Conservation (phyloP, 768 basidiomycete species). For the Xanthoconium stramineum region DNA sequence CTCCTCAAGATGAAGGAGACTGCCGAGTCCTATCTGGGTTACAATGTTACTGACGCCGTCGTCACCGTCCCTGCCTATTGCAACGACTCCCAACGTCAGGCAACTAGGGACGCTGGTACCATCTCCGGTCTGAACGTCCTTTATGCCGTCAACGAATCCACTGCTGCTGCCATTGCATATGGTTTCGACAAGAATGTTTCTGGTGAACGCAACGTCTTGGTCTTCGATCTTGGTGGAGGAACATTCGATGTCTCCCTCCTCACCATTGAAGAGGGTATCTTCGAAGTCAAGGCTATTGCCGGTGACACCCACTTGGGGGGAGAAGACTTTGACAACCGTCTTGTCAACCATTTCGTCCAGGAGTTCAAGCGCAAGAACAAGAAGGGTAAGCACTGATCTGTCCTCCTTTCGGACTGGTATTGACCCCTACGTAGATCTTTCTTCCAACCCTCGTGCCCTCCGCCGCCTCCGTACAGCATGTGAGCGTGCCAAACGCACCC, state of each 20-base stretch:
- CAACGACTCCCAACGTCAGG: conserved; percentile 99
- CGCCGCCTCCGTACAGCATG: conserved; percentile 97
- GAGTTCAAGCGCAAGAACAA: conserved; percentile 99
- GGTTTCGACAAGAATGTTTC: conserved; percentile 93
- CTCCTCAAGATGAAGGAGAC: conserved; percentile 94
- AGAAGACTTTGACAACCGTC: conserved; percentile 97
- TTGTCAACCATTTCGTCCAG: conserved; percentile 95
- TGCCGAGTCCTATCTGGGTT: conserved; percentile 89
- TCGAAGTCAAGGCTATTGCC: conserved; percentile 97
- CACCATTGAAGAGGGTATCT: conserved; percentile 96
- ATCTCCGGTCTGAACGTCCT: conserved; percentile 94
- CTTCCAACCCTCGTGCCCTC: conserved; percentile 89
- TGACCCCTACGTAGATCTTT: conserved; percentile 57
- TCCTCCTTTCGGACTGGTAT: neutral
- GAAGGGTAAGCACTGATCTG: conserved; percentile 54
- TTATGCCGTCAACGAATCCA: conserved; percentile 99
- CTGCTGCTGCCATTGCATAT: conserved; percentile 97
- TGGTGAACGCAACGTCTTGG: conserved; percentile 92
- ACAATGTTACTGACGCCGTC: conserved; percentile 88
- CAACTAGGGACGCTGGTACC: conserved; percentile 95
- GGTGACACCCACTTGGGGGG: conserved; percentile 98
- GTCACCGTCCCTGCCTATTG: conserved; percentile 98
- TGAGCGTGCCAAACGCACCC: conserved; percentile 97
- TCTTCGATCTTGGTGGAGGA: conserved; percentile 98
- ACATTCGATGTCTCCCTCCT: conserved; percentile 97